A percentile compares a stretch with the other conserved stretches of the same genome.
Conservation (phyloP, 148 eudicot species). For the Diospyros lotus region DNA sequence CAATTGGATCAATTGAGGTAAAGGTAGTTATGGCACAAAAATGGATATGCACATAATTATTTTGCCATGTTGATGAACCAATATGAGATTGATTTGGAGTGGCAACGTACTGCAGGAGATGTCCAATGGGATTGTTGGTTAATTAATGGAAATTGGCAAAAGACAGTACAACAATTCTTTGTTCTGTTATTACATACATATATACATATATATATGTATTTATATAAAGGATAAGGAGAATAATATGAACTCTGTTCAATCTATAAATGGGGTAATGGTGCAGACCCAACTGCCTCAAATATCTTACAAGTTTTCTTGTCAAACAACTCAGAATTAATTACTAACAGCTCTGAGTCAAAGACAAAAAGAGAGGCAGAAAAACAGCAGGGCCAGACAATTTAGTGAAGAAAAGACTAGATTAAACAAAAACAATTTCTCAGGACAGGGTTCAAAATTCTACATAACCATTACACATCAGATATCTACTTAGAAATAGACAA, state of each 20-base stretch:
- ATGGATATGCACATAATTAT: not conserved
- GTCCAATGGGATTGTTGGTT: not conserved
- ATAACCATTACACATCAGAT: too few relatives aligned
- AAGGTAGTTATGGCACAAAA: not conserved
- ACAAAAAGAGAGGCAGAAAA: too few relatives aligned
- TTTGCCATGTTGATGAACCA: not conserved
- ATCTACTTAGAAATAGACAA: too few relatives aligned
- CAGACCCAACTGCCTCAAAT: not conserved
- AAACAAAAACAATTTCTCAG: too few relatives aligned
- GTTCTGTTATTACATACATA: too few relatives aligned
- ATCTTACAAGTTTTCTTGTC: not conserved
- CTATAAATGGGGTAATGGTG: not conserved
- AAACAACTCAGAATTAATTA: not conserved
- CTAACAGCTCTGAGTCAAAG: not conserved
- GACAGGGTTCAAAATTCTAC: too few relatives aligned
- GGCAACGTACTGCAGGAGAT: not conserved
- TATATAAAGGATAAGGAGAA: too few relatives aligned
- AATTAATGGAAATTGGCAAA: not conserved
- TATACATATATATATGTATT: too few relatives aligned
- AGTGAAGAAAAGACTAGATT: too few relatives aligned
- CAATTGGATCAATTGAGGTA: conserved; percentile 1
- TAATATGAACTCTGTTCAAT: not conserved
- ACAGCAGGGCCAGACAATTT: too few relatives aligned
- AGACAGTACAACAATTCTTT: not conserved
- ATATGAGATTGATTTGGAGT: not conserved